A percentile compares a stretch with the other conserved stretches of the same genome.
Evolutionary conservation across 2,329 filamentous ascomycete species (phyloP).

Genomic region (Penicillium decumbens): DNA sequence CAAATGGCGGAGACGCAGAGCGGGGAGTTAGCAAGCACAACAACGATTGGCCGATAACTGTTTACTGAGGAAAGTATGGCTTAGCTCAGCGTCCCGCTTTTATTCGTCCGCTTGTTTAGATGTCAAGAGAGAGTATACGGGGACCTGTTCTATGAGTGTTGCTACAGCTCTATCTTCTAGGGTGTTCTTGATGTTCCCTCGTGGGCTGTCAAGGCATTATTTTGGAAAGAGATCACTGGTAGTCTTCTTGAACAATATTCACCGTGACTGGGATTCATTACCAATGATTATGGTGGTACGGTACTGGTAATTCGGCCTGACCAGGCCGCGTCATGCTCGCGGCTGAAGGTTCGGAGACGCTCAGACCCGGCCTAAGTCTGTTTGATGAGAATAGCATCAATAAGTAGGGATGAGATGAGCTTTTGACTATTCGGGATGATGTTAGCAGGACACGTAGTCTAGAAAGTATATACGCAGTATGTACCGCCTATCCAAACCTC

Average conservation of each 20-base stretch:
- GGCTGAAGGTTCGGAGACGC: slow-evolving; percentile 6
- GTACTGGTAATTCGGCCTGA: slow-evolving; percentile 10
- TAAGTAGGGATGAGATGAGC: background rate
- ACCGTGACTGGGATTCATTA: background rate
- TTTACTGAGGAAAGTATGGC: background rate
- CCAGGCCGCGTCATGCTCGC: slow-evolving; percentile 14
- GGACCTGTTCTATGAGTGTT: too few species aligned
- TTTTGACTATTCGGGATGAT: background rate
- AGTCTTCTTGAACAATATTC: background rate
- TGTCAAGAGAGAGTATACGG: background rate
- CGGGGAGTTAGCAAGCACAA: background rate
- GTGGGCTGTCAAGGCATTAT: background rate
- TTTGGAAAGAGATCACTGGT: background rate
- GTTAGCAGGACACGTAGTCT: background rate
- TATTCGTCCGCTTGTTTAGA: background rate
- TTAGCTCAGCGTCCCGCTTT: background rate
- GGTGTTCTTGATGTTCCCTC: background rate
- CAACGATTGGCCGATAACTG: slow-evolving; percentile 1
- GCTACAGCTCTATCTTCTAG: background rate
- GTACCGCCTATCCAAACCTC: background rate
- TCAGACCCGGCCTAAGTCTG: background rate
- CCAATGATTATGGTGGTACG: background rate
- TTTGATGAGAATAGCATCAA: background rate
- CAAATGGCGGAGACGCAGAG: background rate
- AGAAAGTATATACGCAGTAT: background rate